Evolutionary conservation across 306 rosid genomes (phyloP).

Genomic region (Cucumis sativus): DNA sequence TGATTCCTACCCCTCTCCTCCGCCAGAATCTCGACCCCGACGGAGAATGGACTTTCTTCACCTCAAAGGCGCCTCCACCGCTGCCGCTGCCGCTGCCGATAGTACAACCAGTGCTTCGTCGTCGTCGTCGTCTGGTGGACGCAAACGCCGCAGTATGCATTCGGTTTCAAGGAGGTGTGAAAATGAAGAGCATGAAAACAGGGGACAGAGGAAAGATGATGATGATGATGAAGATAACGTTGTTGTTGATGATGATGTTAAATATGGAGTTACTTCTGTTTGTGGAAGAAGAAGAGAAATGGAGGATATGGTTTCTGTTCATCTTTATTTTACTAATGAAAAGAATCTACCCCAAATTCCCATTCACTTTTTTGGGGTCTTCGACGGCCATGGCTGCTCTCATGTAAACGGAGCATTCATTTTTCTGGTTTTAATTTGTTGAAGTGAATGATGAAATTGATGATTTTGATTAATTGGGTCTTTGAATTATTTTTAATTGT

Average conservation of each 20-base stretch:
- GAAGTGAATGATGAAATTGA: no score
- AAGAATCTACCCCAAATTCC: not conserved
- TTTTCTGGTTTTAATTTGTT: no score
- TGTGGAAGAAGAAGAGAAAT: constrained; percentile 87
- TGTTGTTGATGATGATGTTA: not conserved
- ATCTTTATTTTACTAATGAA: constrained; percentile 16
- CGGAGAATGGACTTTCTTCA: constrained; percentile 35
- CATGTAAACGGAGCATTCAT: constrained; percentile 22
- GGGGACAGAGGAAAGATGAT: not conserved
- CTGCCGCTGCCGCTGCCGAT: not conserved
- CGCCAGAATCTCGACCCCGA: constrained; percentile 22
- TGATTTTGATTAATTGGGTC: no score
- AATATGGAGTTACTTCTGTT: constrained; percentile 62
- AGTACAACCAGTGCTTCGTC: no score
- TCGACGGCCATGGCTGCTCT: constrained; percentile 98
- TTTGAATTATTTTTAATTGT: no score
- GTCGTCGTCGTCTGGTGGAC: not conserved
- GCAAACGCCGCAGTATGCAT: constrained; percentile 43
- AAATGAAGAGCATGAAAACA: not conserved
- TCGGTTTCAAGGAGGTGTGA: not conserved
- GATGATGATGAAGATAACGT: not conserved
- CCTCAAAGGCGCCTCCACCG: constrained; percentile 8
- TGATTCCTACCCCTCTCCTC: constrained; percentile 11
- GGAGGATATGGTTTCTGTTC: constrained; percentile 75
- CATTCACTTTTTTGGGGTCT: constrained; percentile 65